phyloP scores from a whole-genome alignment of 2,329 filamentous ascomycete species.

The Fusarium newnesense region DNA sequence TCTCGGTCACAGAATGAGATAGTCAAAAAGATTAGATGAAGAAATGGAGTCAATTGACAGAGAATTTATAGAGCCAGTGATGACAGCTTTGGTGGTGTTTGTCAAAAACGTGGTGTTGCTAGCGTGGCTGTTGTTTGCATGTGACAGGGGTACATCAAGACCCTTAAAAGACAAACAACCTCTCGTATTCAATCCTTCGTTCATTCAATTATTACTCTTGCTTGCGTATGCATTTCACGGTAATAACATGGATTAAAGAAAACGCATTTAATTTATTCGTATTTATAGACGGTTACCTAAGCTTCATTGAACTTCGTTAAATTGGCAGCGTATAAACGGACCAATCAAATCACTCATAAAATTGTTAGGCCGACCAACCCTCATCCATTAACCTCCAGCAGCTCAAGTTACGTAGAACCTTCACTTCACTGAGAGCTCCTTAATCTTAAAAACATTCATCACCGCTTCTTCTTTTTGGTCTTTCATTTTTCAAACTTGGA shows the following conservation, averaged over 20 bases:
- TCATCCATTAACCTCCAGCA: constrained; percentile 19
- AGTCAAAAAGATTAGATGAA: not conserved
- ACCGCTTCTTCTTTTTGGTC: not conserved
- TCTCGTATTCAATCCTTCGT: not conserved
- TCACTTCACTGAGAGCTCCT: not conserved
- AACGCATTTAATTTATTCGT: not conserved
- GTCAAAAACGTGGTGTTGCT: not conserved
- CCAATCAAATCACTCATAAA: constrained; percentile 29
- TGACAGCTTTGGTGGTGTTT: too few species aligned
- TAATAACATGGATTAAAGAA: not conserved
- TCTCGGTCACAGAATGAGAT: constrained; percentile 30
- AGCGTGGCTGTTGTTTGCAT: not conserved
- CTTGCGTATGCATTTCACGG: not conserved
- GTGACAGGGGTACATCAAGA: not conserved
- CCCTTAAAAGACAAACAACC: not conserved
- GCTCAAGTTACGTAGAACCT: constrained; percentile 23
- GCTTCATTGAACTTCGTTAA: not conserved
- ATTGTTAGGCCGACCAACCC: constrained; percentile 24
- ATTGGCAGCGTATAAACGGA: constrained; percentile 1
- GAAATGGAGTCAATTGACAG: not conserved
- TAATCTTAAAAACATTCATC: constrained; percentile 18
- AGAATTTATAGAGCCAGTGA: not conserved
- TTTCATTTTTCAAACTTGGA: not conserved
- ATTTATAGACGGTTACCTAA: not conserved
- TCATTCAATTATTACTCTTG: not conserved